These are phyloP conservation scores for Talaromyces sp. DNA, from an alignment of 2,329 filamentous ascomycete genomes.

Conservation along the genomic window DNA sequence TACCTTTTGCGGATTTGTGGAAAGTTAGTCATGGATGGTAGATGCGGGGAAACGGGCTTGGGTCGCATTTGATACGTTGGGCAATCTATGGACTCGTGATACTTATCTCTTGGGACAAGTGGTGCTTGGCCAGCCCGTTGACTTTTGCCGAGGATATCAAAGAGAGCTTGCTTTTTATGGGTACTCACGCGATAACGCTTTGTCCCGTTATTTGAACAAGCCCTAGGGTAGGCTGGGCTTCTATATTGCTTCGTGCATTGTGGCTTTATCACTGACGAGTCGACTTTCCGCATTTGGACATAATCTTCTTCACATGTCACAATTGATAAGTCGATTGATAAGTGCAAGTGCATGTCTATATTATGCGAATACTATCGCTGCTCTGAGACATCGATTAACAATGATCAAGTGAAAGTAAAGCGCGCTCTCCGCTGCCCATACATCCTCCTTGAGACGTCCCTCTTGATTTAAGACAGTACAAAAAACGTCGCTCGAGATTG, in stretches of 20 bases:
- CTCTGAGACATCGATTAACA: background rate
- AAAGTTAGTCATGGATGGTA: background rate
- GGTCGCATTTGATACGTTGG: background rate
- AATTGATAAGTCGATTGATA: background rate
- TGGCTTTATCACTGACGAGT: background rate
- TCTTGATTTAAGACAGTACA: background rate
- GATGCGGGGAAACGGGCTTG: background rate
- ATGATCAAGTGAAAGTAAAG: background rate
- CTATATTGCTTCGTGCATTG: background rate
- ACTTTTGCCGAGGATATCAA: background rate
- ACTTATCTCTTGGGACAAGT: background rate
- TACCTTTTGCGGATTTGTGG: background rate
- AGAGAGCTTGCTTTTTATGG: background rate
- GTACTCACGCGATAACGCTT: background rate
- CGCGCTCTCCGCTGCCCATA: background rate
- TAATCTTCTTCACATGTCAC: background rate
- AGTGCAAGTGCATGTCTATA: background rate
- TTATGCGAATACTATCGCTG: background rate
- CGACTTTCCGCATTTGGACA: background rate
- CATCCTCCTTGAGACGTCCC: background rate
- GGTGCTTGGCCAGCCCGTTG: background rate
- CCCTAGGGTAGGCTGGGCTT: background rate
- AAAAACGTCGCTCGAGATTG: background rate
- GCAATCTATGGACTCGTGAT: background rate
- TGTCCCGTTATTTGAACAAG: background rate